These are phyloP conservation scores for Pseudopediastrum boryanum DNA, from an alignment of 139 green algal genomes.

Conservation along the genomic window DNA sequence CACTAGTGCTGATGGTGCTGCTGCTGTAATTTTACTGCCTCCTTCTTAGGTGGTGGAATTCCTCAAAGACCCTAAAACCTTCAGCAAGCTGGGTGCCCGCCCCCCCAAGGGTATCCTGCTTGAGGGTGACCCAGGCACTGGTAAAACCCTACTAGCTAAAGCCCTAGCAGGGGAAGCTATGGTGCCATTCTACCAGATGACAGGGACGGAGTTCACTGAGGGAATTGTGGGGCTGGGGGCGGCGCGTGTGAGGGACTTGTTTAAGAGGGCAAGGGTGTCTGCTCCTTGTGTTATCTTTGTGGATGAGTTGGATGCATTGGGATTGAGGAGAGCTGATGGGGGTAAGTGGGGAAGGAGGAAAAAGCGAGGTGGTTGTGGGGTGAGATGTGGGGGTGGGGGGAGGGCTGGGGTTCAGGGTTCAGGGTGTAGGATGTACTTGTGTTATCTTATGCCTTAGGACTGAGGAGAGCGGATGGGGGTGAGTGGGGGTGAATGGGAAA, in stretches of 20 bases:
- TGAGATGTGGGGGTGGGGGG: too few relatives aligned
- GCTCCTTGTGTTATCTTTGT: constrained; percentile 98
- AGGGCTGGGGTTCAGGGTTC: too few relatives aligned
- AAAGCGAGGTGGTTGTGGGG: too few relatives aligned
- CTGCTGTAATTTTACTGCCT: too few relatives aligned
- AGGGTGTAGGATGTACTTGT: too few relatives aligned
- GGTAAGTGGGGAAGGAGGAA: constrained; percentile 55
- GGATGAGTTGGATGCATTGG: constrained; percentile 98
- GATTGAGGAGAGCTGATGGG: constrained; percentile 78
- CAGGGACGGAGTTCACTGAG: constrained; percentile 97
- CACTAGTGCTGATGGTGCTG: too few relatives aligned
- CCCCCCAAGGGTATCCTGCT: constrained; percentile 97
- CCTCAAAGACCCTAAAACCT: constrained; percentile 89
- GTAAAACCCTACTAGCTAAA: constrained; percentile 95
- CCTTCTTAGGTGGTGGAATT: constrained; percentile 66
- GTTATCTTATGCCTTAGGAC: constrained; percentile 99
- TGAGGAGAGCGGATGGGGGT: too few relatives aligned
- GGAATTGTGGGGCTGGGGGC: constrained; percentile 97
- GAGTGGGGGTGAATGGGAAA: too few relatives aligned
- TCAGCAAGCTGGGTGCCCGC: constrained; percentile 75
- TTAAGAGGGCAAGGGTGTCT: constrained; percentile 87
- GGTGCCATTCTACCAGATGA: constrained; percentile 79
- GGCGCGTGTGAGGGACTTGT: constrained; percentile 93
- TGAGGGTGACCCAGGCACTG: constrained; percentile 85
- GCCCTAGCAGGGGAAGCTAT: constrained; percentile 76